These are phyloP conservation scores for Nyssa sinensis DNA, from an alignment of 148 eudicot species.

Conservation along the genomic window DNA sequence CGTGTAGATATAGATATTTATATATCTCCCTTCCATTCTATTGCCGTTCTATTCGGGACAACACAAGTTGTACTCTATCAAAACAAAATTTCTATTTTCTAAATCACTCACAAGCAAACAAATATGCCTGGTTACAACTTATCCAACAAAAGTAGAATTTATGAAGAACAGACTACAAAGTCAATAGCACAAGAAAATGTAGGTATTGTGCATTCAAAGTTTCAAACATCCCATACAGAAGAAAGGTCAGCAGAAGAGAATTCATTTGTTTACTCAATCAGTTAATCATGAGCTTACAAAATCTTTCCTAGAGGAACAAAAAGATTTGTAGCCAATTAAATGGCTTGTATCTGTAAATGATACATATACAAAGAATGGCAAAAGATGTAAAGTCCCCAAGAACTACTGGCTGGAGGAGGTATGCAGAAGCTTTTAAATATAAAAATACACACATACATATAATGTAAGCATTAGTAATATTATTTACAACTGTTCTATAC, in stretches of 20 bases:
- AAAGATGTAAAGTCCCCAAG: not conserved
- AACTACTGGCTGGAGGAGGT: not conserved
- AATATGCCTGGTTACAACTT: not conserved
- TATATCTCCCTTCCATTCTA: no score
- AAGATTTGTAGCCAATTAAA: not conserved
- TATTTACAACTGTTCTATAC: not conserved
- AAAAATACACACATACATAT: not conserved
- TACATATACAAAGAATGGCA: not conserved
- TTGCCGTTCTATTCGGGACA: no score
- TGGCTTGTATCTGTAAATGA: not conserved
- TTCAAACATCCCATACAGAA: no score
- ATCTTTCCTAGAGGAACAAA: not conserved
- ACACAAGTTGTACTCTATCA: no score
- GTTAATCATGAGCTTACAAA: not conserved
- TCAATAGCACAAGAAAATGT: not conserved
- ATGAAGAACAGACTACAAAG: no score
- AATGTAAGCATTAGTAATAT: not conserved
- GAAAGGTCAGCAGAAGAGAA: not conserved
- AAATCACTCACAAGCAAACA: no score
- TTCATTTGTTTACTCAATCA: not conserved
- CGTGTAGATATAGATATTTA: no score
- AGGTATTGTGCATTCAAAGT: not conserved
- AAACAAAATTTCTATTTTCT: no score
- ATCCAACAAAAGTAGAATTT: no score
- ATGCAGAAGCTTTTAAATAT: not conserved